These are phyloP conservation scores for Neurospora terricola DNA, from an alignment of 495 filamentous ascomycete species.

Conservation along the genomic window DNA sequence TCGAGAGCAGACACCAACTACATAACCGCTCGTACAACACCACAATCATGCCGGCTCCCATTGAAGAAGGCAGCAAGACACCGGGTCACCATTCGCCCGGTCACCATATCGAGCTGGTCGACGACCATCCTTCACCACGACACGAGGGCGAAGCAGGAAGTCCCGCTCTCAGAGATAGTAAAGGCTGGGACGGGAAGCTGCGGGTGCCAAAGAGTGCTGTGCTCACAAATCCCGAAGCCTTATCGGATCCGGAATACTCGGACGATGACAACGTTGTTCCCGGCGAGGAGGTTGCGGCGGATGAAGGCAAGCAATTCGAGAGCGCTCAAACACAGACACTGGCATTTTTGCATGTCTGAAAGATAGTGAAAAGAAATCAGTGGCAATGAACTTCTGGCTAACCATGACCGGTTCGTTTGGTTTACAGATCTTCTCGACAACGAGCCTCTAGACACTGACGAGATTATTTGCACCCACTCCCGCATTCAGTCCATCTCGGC, in stretches of 20 bases:
- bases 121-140: constrained; percentile 27
- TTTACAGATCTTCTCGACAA: constrained; percentile 44
- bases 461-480: constrained; percentile 84
- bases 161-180: constrained; percentile 46
- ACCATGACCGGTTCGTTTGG: not conserved
- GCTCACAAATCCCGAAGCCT: constrained; percentile 63
- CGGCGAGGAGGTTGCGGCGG: constrained; percentile 66
- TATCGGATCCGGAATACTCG: constrained; percentile 76
- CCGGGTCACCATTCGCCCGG: constrained; percentile 13
- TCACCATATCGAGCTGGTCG: constrained; percentile 32
- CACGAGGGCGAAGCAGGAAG: constrained; percentile 30
- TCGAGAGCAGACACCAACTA: not conserved
- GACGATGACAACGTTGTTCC: constrained; percentile 67
- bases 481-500: constrained; percentile 71
- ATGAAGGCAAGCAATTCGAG: constrained; percentile 53
- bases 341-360: not conserved
- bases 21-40: not conserved
- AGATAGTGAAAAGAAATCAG: not conserved
- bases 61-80: constrained; percentile 23
- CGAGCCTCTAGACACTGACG: constrained; percentile 46
- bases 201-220: constrained; percentile 54
- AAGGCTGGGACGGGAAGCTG: constrained; percentile 91
- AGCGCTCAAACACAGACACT: not conserved
- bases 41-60: constrained; percentile 24
- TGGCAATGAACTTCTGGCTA: not conserved